Evolutionary conservation across 352 stramenopile species (phyloP).

Genomic region (Phytopythium cucurbitacearum): DNA sequence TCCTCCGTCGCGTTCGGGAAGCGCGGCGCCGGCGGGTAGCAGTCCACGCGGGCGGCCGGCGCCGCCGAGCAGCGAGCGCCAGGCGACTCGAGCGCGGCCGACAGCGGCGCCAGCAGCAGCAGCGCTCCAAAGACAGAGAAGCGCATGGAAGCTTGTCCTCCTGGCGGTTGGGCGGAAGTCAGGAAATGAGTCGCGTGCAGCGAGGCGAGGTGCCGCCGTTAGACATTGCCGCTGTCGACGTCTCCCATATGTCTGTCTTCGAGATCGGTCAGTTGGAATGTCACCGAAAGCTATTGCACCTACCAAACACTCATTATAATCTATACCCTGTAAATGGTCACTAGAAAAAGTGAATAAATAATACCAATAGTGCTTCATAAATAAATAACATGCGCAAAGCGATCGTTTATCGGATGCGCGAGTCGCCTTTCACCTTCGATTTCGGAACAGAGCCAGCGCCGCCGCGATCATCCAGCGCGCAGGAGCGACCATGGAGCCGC

Average conservation of each 20-base stretch:
- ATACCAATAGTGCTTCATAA: background rate
- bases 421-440: background rate
- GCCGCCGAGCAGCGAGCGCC: conserved; percentile 21
- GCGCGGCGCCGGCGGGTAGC: conserved; percentile 51
- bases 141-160: too few species aligned
- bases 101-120: conserved; percentile 4
- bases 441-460: background rate
- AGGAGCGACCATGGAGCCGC: conserved; percentile 20
- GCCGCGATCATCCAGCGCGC: background rate
- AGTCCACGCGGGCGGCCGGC: conserved; percentile 48
- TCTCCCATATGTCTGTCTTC: too few species aligned
- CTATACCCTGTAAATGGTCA: too few species aligned
- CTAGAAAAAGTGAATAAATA: too few species aligned
- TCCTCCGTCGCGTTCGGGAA: conserved; percentile 77
- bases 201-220: too few species aligned
- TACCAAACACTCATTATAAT: too few species aligned
- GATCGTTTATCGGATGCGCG: background rate
- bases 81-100: conserved; percentile 12
- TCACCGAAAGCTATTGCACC: too few species aligned
- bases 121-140: background rate
- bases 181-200: too few species aligned
- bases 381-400: background rate
- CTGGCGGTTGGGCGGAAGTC: too few species aligned
- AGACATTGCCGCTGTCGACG: too few species aligned
- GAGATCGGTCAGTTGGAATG: too few species aligned